phyloP scores from a whole-genome alignment of 2,329 filamentous ascomycete species.

The Acarospora socialis region DNA sequence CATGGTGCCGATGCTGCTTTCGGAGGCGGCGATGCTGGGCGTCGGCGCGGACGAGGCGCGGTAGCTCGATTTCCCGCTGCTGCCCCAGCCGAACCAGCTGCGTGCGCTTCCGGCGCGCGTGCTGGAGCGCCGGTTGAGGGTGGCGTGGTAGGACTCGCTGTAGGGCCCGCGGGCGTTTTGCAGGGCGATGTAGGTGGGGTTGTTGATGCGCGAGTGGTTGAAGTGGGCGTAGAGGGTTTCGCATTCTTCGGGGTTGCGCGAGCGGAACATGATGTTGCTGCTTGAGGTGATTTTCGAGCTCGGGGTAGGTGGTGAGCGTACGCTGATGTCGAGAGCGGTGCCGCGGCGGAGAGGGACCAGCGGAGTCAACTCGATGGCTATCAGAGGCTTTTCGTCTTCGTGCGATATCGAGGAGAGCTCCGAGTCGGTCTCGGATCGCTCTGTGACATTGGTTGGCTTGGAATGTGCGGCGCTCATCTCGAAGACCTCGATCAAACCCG shows the following conservation, averaged over 20 bases:
- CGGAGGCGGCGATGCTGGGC: constrained; percentile 49
- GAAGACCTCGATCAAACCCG: constrained; percentile 51
- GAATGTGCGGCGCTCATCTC: constrained; percentile 23
- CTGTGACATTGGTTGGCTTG: constrained; percentile 17
- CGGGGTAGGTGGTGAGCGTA: constrained; percentile 68
- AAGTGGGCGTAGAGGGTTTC: constrained; percentile 72
- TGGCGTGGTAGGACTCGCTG: constrained; percentile 33
- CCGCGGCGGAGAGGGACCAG: constrained; percentile 80
- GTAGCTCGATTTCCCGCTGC: constrained; percentile 37
- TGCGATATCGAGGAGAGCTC: constrained; percentile 22
- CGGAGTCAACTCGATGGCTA: constrained; percentile 76
- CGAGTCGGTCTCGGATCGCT: constrained; percentile 32
- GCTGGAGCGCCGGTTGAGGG: constrained; percentile 36
- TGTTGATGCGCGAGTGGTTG: constrained; percentile 79
- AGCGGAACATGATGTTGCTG: constrained; percentile 84
- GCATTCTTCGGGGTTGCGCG: constrained; percentile 61
- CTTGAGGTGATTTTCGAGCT: constrained; percentile 56
- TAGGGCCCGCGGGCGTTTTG: constrained; percentile 52
- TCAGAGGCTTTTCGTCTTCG: constrained; percentile 33
- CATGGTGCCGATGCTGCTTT: constrained; percentile 61
- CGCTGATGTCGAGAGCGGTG: constrained; percentile 84
- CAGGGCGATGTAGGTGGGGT: constrained; percentile 72
- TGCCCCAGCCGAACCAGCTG: constrained; percentile 36
- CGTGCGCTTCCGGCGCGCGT: constrained; percentile 26
- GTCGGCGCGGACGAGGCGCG: constrained; percentile 42